Base-by-base conservation (phyloP, 345 rosid species). In the Raphanus sativus region DNA sequence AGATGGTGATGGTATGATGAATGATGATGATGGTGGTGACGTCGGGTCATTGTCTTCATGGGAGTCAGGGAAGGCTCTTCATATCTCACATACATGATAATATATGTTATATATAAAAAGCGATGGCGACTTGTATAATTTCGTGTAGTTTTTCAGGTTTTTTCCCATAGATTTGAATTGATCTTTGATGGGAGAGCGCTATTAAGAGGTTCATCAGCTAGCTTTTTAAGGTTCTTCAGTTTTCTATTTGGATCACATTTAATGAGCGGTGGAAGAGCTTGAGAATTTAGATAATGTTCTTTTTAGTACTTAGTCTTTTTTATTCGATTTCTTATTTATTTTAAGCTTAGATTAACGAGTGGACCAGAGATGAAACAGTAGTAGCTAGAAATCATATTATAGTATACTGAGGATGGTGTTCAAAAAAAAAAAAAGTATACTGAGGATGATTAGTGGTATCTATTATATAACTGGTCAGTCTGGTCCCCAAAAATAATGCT, bases 41-140 rank as follows among this genome's bases (percentile, higher is more conserved):
- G 91, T 81, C 68, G 83, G 80, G 91, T 85, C 89, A 66, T 66
- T 81, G 78, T 87, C 86, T 52, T 84, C 87, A 74, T 89, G 91
- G 85, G 87, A 86, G 81, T 89, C 80, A 86, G 89, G 74, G 83
- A 86, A 85, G 83, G 79, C 72, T 80, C 8, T 33, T 33, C 82
- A 75, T 78, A 87, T 85, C 89, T 81, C 73, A 55, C 69, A 71
- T 26, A 54, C 60, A 70, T 16, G 59, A 60, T 28, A 60, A 28
- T 60, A 5, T 25, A 59, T 55, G 16, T 11, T 6, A 29, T 42
- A 42, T 42, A 52, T 52, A 70, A 50, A 55, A 52, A 55, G 66
- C 69, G 69, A 60, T 74, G 26, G 82, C 67, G 73, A 65, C 73
- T 75, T 67, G 60, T 52, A 52, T 36, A 28, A 2, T 5, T 4